A percentile compares a stretch with the other conserved stretches of the same genome.
Conservation (phyloP, 2,329 filamentous ascomycete species). For the Ilyonectria sp. region DNA sequence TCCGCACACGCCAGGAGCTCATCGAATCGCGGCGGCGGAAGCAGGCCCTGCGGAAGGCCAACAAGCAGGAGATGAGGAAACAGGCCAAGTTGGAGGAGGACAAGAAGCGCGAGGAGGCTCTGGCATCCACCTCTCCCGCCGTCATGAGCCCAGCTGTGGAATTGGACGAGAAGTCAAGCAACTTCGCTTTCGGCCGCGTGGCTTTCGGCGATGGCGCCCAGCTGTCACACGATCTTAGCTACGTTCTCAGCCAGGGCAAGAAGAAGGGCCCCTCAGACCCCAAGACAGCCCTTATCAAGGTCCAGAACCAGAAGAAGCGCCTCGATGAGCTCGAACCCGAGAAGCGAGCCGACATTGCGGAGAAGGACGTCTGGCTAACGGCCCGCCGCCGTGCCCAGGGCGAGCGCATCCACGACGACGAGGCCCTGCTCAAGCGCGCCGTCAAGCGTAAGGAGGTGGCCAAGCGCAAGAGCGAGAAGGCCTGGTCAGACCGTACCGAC, state of each 20-base stretch:
- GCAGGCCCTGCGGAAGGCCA: conserved; percentile 86
- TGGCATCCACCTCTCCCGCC: conserved; percentile 74
- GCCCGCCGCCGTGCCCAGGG: conserved; percentile 91
- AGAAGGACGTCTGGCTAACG: conserved; percentile 95
- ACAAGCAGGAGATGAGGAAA: conserved; percentile 88
- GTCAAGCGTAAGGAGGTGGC: conserved; percentile 91
- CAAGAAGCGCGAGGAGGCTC: conserved; percentile 72
- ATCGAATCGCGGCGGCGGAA: conserved; percentile 92
- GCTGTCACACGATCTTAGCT: conserved; percentile 80
- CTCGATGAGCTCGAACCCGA: conserved; percentile 81
- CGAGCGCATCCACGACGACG: conserved; percentile 90
- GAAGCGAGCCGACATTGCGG: conserved; percentile 88
- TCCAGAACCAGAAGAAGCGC: conserved; percentile 88
- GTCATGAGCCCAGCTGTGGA: conserved; percentile 71
- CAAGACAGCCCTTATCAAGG: conserved; percentile 86
- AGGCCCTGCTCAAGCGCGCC: conserved; percentile 90
- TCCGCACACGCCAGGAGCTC: conserved; percentile 90
- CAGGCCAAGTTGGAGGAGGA: conserved; percentile 87
- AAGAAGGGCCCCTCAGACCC: conserved; percentile 88
- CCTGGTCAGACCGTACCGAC: conserved; percentile 83
- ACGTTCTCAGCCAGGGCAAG: conserved; percentile 68
- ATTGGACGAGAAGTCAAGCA: conserved; percentile 68
- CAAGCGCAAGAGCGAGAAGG: conserved; percentile 93
- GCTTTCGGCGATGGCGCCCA: conserved; percentile 89
- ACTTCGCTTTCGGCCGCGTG: conserved; percentile 93